Conservation (phyloP, 306 rosid species). For the Oxytropis ochrocephala region DNA sequence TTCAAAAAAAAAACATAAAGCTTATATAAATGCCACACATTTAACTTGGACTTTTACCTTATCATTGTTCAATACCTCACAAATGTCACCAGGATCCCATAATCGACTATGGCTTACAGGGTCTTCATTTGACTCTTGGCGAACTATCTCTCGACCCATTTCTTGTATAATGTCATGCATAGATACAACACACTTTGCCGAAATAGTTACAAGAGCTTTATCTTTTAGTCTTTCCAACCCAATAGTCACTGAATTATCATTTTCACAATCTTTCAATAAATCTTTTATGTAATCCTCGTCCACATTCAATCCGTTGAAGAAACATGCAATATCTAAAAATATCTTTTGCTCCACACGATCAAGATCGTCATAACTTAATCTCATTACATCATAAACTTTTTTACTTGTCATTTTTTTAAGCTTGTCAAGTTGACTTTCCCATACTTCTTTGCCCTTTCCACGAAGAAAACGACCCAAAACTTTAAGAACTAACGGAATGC, state of each 20-base stretch:
- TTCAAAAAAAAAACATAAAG: neutral
- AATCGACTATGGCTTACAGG: neutral
- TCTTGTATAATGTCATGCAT: neutral
- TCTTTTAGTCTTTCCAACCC: slow-evolving; percentile 4
- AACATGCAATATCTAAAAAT: neutral
- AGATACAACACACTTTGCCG: neutral
- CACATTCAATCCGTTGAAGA: neutral
- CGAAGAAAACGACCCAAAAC: slow-evolving; percentile 1
- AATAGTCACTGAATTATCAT: neutral
- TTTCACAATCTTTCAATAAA: neutral
- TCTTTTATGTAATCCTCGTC: neutral
- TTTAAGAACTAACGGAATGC: neutral
- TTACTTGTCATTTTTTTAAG: neutral
- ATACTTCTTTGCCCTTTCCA: slow-evolving; percentile 3
- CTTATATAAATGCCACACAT: neutral
- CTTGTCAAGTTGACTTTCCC: slow-evolving; percentile 1
- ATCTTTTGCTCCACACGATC: neutral
- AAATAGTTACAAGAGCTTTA: slow-evolving; percentile 5
- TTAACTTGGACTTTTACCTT: neutral
- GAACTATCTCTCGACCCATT: slow-evolving; percentile 14
- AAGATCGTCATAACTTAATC: neutral
- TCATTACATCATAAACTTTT: neutral
- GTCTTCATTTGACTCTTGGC: neutral
- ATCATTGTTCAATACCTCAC: neutral
- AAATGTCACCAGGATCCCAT: neutral